A percentile compares a stretch with the other conserved stretches of the same genome.
These are phyloP conservation scores for Rhodamnia rubescens DNA, from an alignment of 345 rosid genomes.

Conservation along the genomic window DNA sequence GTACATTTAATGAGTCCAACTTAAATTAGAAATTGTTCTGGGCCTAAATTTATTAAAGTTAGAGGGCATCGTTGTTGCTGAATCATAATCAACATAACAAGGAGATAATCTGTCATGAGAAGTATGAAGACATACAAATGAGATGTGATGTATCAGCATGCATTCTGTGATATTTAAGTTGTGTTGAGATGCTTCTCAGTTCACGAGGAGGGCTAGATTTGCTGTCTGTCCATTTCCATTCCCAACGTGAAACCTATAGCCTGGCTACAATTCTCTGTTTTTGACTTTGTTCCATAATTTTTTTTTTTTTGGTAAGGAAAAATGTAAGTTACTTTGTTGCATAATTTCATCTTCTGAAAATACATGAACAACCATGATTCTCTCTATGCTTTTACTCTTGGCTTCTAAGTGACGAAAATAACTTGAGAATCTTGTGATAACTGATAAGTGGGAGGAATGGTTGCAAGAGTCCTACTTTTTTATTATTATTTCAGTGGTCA, in stretches of 20 bases:
- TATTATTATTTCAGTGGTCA: neutral
- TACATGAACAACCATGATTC: neutral
- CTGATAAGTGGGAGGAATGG: neutral
- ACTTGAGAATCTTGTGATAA: neutral
- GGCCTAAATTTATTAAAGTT: neutral
- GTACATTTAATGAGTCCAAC: neutral
- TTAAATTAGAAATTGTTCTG: neutral
- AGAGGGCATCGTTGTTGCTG: neutral
- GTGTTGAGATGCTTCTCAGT: neutral
- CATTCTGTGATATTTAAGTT: neutral
- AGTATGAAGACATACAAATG: neutral
- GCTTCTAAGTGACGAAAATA: neutral
- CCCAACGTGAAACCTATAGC: neutral
- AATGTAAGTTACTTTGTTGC: neutral
- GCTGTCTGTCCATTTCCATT: neutral
- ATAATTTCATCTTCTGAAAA: neutral
- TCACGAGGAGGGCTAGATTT: neutral
- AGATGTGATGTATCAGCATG: neutral
- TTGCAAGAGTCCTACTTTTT: neutral
- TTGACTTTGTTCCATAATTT: neutral
- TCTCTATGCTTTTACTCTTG: neutral
- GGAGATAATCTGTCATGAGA: neutral
- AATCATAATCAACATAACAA: neutral
- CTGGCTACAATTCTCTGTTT: neutral
- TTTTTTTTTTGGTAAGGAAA: too few species aligned